These are phyloP conservation scores for Micromonas pusilla DNA, from an alignment of 139 green algal genomes.

Conservation along the genomic window DNA sequence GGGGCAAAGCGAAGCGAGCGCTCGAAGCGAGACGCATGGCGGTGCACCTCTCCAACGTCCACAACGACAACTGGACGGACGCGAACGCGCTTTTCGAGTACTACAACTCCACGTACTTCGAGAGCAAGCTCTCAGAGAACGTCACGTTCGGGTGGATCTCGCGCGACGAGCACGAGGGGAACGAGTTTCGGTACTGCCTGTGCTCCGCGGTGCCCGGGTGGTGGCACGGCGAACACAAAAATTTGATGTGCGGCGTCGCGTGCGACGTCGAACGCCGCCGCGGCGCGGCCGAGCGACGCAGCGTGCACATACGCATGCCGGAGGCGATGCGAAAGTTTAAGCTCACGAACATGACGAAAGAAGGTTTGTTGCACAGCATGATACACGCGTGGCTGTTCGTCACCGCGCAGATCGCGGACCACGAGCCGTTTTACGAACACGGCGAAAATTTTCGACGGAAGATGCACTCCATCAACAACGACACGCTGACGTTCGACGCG, in stretches of 20 bases:
- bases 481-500: slow-evolving; percentile 20
- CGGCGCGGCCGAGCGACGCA: background rate
- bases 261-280: background rate
- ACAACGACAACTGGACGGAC: slow-evolving; percentile 38
- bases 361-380: slow-evolving; percentile 24
- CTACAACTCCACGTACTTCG: slow-evolving; percentile 42
- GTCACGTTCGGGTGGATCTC: slow-evolving; percentile 17
- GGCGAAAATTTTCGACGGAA: background rate
- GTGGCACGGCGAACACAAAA: slow-evolving; percentile 20
- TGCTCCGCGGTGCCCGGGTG: slow-evolving; percentile 16
- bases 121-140: background rate
- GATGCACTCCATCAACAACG: slow-evolving; percentile 10
- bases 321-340: slow-evolving; percentile 8
- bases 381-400: slow-evolving; percentile 26
- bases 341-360: slow-evolving; percentile 16
- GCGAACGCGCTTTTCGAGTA: slow-evolving; percentile 59
- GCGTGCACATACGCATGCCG: slow-evolving; percentile 18
- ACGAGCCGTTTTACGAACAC: slow-evolving; percentile 31
- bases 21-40: background rate
- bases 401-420: background rate
- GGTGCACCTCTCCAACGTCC: background rate
- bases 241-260: slow-evolving; percentile 8
- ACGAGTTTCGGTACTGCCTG: slow-evolving; percentile 25
- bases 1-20: background rate
- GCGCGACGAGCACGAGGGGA: background rate